Evolutionary conservation across 805 yeast genomes (phyloP).

Genomic region (Diddensiella santjacobensis): DNA sequence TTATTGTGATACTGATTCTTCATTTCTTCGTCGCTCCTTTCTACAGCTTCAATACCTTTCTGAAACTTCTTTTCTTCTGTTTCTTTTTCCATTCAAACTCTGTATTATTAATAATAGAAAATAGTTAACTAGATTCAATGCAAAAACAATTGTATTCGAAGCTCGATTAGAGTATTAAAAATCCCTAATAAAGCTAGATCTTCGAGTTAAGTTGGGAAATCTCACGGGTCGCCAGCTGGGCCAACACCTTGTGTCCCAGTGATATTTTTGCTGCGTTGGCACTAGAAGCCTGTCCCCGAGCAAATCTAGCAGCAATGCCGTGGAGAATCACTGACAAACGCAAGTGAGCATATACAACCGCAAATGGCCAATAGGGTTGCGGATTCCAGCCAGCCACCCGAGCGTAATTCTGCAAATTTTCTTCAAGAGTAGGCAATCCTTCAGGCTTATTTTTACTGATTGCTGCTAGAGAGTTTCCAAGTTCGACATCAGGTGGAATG

Average conservation of each 20-base stretch:
- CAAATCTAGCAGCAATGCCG: slow-evolving; percentile 56
- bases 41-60: background rate
- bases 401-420: slow-evolving; percentile 25
- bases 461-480: slow-evolving; percentile 8
- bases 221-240: slow-evolving; percentile 29
- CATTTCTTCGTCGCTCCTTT: background rate
- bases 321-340: slow-evolving; percentile 56
- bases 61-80: too few species aligned
- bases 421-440: slow-evolving; percentile 27
- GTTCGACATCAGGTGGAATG: slow-evolving; percentile 33
- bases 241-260: slow-evolving; percentile 30
- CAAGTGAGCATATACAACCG: slow-evolving; percentile 52
- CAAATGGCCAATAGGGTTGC: slow-evolving; percentile 45
- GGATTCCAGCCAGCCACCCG: slow-evolving; percentile 43
- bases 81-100: background rate
- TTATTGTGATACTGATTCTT: background rate
- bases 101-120: background rate
- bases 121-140: background rate
- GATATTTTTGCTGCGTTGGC: slow-evolving; percentile 46
- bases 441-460: slow-evolving; percentile 10
- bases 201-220: slow-evolving; percentile 9
- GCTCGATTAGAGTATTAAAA: too few species aligned
- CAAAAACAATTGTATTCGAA: background rate
- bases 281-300: slow-evolving; percentile 51
- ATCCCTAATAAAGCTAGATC: background rate